These are phyloP conservation scores for Zymoseptoria passerinii DNA, from an alignment of 2,329 filamentous ascomycete genomes.

Conservation along the genomic window DNA sequence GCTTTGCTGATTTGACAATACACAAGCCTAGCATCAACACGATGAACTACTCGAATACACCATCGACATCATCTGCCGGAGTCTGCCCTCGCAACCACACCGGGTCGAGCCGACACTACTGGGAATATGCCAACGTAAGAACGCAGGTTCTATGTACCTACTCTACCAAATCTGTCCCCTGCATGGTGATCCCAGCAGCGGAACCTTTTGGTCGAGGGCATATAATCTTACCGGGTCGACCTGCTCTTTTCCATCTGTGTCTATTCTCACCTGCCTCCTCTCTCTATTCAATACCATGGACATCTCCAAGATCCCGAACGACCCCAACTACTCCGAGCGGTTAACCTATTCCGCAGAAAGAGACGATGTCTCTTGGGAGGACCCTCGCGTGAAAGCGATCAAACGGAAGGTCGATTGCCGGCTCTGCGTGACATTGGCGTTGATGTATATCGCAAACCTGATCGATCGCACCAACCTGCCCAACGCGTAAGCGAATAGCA, in stretches of 20 bases:
- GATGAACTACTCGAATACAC: background rate
- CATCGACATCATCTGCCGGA: background rate
- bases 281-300: background rate
- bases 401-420: slow-evolving; percentile 6
- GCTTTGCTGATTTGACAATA: background rate
- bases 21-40: background rate
- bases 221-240: background rate
- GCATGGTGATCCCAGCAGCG: background rate
- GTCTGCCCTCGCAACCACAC: background rate
- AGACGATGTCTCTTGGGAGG: background rate
- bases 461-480: slow-evolving; percentile 8
- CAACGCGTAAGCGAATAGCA: slow-evolving; percentile 1
- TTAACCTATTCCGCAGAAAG: background rate
- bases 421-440: slow-evolving; percentile 1
- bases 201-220: background rate
- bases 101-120: background rate
- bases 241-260: background rate
- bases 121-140: background rate
- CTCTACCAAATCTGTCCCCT: background rate
- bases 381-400: slow-evolving; percentile 6
- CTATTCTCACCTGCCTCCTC: background rate
- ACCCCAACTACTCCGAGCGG: background rate
- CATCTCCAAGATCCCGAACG: background rate
- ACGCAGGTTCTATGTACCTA: background rate
- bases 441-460: slow-evolving; percentile 8